Conservation (phyloP, 2,329 filamentous ascomycete genomes). For the Beauveria australis region DNA sequence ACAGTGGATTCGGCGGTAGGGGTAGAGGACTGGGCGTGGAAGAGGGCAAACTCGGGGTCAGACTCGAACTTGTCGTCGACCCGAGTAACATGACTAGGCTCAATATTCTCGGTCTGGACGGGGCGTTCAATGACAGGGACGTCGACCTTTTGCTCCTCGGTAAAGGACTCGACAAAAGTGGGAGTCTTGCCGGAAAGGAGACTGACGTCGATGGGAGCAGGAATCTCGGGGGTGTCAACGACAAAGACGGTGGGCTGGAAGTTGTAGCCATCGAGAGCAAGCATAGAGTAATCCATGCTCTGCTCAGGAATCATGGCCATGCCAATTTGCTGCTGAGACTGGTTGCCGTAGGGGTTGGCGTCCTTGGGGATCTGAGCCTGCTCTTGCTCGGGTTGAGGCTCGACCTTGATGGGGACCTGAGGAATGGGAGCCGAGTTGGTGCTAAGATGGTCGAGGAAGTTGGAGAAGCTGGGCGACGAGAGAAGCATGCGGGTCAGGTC, state of each 20-base stretch:
- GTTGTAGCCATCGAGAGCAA: conserved; percentile 53
- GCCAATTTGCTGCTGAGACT: conserved; percentile 59
- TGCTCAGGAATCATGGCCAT: conserved; percentile 81
- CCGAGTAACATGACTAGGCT: conserved; percentile 19
- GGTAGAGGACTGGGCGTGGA: conserved; percentile 34
- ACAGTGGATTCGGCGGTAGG: conserved; percentile 25
- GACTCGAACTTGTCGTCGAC: conserved; percentile 52
- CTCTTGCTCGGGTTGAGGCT: conserved; percentile 33
- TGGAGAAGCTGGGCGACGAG: conserved; percentile 72
- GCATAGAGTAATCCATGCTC: conserved; percentile 63
- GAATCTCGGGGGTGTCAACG: conserved; percentile 62
- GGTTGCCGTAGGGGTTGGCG: conserved; percentile 49
- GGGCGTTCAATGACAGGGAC: conserved; percentile 44
- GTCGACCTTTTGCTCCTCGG: conserved; percentile 47
- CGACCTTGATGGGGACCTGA: conserved; percentile 31
- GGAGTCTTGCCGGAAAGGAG: conserved; percentile 64
- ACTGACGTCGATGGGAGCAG: conserved; percentile 49
- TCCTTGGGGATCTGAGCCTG: conserved; percentile 55
- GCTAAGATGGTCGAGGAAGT: conserved; percentile 66
- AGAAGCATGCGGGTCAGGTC: conserved; percentile 76
- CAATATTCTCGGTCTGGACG: conserved; percentile 25
- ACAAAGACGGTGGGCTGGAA: conserved; percentile 68
- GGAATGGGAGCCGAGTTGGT: conserved; percentile 43
- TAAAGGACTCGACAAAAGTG: conserved; percentile 40
- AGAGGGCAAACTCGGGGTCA: conserved; percentile 54